Percentiles rank a stretch among this genome's conserved stretches.
Evolutionary conservation across 2,329 filamentous ascomycete genomes (phyloP).

Genomic region (Aspergillus calidoustus): DNA sequence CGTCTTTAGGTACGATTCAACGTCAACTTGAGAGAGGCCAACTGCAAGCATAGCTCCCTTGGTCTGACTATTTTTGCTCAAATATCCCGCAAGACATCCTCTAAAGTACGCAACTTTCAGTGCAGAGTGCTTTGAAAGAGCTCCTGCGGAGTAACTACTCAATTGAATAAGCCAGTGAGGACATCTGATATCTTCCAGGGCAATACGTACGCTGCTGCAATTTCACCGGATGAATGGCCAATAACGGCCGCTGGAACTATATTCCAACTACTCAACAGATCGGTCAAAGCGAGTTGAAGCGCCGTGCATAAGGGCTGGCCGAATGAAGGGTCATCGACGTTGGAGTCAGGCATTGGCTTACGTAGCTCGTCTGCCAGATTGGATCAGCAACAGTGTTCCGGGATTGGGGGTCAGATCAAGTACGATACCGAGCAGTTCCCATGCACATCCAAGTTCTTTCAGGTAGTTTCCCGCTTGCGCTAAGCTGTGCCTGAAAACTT

Average conservation of each 20-base stretch:
- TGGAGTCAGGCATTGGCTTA: slow-evolving; percentile 1
- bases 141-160: neutral
- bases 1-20: neutral
- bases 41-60: neutral
- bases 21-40: neutral
- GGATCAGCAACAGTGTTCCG: neutral
- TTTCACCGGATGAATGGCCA: slow-evolving; percentile 39
- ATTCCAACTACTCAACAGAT: slow-evolving; percentile 32
- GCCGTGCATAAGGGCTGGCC: slow-evolving; percentile 35
- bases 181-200: neutral
- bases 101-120: slow-evolving; percentile 4
- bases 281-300: slow-evolving; percentile 36
- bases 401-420: neutral
- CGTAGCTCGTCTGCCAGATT: neutral
- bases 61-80: neutral
- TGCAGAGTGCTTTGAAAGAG: neutral
- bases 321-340: slow-evolving; percentile 32
- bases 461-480: neutral
- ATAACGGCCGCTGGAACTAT: slow-evolving; percentile 30
- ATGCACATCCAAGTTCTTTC: slow-evolving; percentile 19
- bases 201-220: slow-evolving; percentile 45
- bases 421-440: slow-evolving; percentile 27
- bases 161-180: neutral
- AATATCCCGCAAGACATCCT: neutral
- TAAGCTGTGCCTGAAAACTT: slow-evolving; percentile 20